Evolutionary conservation across 768 basidiomycete genomes (phyloP), one percentile per base, ranked within the genome.

Genomic region (Serendipita indica): DNA sequence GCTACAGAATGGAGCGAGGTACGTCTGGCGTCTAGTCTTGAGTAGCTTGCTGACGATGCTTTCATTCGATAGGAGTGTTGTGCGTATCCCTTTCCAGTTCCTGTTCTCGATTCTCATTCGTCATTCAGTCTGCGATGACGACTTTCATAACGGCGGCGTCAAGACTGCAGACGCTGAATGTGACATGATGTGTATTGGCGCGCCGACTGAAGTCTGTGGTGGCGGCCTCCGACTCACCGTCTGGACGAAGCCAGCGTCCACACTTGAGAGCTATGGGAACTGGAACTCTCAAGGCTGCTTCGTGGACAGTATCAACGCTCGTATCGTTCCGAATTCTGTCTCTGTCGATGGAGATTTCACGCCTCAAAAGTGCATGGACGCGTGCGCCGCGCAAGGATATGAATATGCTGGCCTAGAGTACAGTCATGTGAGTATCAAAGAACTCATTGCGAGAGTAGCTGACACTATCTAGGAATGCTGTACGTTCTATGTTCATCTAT

Each of bases 171-270:
- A 37, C 13, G 46, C 6, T 20, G 30, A 34, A 6, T 61, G 60
- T 45, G 57, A 39, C 60, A 34, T 43, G 37, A 30, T 49, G 35
- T 61, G 60, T 32, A 18, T 37, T 14, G 60, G 60, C 14, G 49
- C 43, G 33, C 52, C 60, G 6, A 45, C 35, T 0, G 39, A 58
- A 33, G 33, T 41, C 33, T 61, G 60, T 33, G 60, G 60, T 57
- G 49, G 49, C 10, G 35, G 35, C 35, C 10, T 10, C 22, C 49
- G 49, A 16, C 20, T 54, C 16, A 54, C 49, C 20, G 49, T 54
- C 16, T 54, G 49, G 49, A 54, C 3, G 10, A 54, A 54, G 27
- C 18, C 7, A n/a, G 7, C 41, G 1, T 18, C 41, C 2, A n/a
- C 30, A 22, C 49, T 32, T 27, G 22, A 1, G 49, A 4, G 3